phyloP scores from a whole-genome alignment of 768 basidiomycete genomes.

The Russula brevipes region DNA sequence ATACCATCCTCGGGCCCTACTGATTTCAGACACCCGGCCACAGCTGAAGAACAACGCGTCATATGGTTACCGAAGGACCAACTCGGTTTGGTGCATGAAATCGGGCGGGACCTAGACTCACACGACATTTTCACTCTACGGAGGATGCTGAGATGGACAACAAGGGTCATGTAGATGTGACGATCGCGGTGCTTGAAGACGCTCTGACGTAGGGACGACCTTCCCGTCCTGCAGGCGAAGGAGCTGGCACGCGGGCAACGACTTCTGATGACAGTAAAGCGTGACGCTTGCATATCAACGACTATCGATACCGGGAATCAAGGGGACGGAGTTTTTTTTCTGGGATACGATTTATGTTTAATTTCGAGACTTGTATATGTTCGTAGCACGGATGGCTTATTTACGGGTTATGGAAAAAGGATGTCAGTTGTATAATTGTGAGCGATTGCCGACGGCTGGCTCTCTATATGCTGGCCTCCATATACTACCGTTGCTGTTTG shows the following conservation, averaged over 20 bases:
- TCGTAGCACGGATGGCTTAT: background rate
- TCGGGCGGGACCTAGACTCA: constrained; percentile 51
- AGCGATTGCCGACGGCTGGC: background rate
- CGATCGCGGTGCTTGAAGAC: constrained; percentile 33
- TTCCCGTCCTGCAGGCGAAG: background rate
- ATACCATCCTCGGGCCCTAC: constrained; percentile 29
- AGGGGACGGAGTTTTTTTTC: background rate
- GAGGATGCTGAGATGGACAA: constrained; percentile 54
- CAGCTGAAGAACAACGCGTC: constrained; percentile 62
- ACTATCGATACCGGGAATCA: background rate
- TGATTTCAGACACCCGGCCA: constrained; percentile 86
- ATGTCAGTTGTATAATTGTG: background rate
- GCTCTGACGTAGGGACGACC: background rate
- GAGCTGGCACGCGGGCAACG: background rate
- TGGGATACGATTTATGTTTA: background rate
- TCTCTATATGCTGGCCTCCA: background rate
- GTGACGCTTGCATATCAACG: background rate
- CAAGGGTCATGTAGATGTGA: constrained; percentile 55
- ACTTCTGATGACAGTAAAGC: background rate
- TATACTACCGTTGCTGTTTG: background rate
- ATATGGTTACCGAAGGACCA: constrained; percentile 83
- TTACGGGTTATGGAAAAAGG: background rate
- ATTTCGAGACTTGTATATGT: background rate
- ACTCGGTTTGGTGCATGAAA: constrained; percentile 59
- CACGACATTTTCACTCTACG: constrained; percentile 47